Percentiles rank a stretch among this genome's conserved stretches.
These are phyloP conservation scores for Venturia aucupariae DNA, from an alignment of 2,329 filamentous ascomycete genomes.

Conservation along the genomic window DNA sequence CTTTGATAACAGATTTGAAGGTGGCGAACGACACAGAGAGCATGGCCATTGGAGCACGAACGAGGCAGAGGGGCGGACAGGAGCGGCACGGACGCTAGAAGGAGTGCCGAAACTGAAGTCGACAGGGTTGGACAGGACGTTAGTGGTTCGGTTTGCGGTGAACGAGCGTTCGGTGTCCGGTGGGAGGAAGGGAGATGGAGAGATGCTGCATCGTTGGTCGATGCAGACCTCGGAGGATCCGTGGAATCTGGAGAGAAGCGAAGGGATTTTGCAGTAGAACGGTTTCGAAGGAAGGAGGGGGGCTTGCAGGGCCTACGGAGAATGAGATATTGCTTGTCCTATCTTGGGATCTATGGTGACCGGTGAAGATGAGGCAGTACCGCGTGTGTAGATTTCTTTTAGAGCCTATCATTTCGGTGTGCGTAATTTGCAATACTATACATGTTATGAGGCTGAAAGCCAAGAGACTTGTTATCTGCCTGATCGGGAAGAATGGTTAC, in stretches of 20 bases:
- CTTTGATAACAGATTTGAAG: background rate
- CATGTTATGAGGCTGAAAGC: background rate
- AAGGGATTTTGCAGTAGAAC: background rate
- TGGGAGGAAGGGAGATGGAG: background rate
- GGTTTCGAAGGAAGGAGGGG: background rate
- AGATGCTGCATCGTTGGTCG: background rate
- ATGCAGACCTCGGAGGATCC: background rate
- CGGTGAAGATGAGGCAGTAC: background rate
- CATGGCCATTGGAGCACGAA: background rate
- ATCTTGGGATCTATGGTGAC: background rate
- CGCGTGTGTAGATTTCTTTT: background rate
- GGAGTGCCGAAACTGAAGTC: background rate
- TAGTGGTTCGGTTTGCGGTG: background rate
- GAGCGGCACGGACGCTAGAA: background rate
- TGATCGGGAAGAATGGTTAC: background rate
- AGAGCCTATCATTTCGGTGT: background rate
- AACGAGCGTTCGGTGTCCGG: background rate
- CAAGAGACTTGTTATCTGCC: background rate
- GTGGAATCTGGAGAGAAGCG: background rate
- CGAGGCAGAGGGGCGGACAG: background rate
- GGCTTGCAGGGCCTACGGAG: background rate
- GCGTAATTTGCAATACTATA: background rate
- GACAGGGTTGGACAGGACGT: background rate
- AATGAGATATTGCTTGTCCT: background rate
- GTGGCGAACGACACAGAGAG: background rate